Evolutionary conservation across 2,329 filamentous ascomycete species (phyloP).

Genomic region (Cercospora citrullina): DNA sequence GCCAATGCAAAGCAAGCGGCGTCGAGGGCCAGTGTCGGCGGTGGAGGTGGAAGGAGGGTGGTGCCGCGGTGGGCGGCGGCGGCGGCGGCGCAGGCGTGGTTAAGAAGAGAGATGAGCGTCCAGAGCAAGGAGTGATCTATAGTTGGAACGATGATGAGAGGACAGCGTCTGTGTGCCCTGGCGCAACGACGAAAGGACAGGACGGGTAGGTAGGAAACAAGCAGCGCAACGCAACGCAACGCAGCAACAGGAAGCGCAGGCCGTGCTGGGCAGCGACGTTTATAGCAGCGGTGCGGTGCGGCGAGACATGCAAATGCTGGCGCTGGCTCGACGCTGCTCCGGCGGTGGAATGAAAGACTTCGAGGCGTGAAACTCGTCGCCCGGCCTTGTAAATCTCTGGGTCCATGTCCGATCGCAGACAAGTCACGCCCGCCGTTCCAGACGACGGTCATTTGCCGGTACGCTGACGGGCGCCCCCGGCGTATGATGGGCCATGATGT

Average conservation of each 20-base stretch:
- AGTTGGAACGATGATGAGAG: not conserved
- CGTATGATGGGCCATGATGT: not conserved
- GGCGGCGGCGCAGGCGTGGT: not conserved
- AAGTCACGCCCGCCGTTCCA: not conserved
- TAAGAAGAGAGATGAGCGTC: not conserved
- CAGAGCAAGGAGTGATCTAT: not conserved
- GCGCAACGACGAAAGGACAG: not conserved
- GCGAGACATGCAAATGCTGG: not conserved
- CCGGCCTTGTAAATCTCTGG: not conserved
- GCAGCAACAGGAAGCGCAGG: not conserved
- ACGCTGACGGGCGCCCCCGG: not conserved
- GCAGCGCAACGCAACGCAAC: not conserved
- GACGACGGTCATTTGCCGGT: not conserved
- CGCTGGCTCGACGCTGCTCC: not conserved
- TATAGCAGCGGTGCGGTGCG: not conserved
- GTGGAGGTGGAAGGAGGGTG: not conserved
- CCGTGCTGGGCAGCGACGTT: not conserved
- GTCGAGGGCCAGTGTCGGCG: not conserved
- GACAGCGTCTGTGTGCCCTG: not conserved
- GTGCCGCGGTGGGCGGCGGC: not conserved
- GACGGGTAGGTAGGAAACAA: not conserved
- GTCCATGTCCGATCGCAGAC: not conserved
- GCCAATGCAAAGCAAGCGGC: not conserved
- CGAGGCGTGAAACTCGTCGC: not conserved
- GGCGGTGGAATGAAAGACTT: not conserved